Evolutionary conservation across 2,329 filamentous ascomycete species (phyloP), one percentile per base, ranked within the genome.

Genomic region (Camptophora hylomeconis): DNA sequence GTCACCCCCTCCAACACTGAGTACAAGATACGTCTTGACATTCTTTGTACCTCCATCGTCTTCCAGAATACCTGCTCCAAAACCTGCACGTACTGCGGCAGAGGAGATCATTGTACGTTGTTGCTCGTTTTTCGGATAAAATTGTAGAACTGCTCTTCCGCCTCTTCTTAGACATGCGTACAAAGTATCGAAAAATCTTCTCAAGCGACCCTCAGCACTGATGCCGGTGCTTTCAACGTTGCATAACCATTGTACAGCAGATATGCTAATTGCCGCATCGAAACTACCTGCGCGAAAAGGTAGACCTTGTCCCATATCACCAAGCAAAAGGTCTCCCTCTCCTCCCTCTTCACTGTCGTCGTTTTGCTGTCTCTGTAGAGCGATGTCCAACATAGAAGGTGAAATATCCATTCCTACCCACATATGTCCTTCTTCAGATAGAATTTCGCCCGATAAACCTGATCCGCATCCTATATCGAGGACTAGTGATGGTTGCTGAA

Each of bases 381-480:
- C 89, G 24, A 94, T 72, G 41, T 89, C 84, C n/a, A 98, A 66
- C 89, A 98, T 98, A n/a, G 78, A 83, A 0, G 82, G 76, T 4
- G 80, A 83, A 14, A 98, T 76, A 51, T 98, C 89, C 79, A 95
- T 87, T 35, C 89, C 89, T n/a, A 95, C 65, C 89, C 89, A 98
- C 1, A 76, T 75, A 59, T 98, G 89, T 31, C 80, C 80, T 35
- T 83, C 75, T 7, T 75, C 68, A 8, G 82, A 84, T 24, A 98
- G 71, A 35, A 95, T 94, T 53, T 94, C 86, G 50, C 89, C 89
- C 0, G 82, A 92, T 13, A 98, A 73, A 9, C 89, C 89, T 44
- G 81, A 92, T 48, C 89, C 89, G 56, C 89, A 95, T 53, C 89
- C 89, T n/a, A 95, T 63, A 52, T 98, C 89, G 51, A 98, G 81